A percentile compares a stretch with the other conserved stretches of the same genome.
Evolutionary conservation across 768 basidiomycete genomes (phyloP).

Genomic region (Coprinellus micaceus): DNA sequence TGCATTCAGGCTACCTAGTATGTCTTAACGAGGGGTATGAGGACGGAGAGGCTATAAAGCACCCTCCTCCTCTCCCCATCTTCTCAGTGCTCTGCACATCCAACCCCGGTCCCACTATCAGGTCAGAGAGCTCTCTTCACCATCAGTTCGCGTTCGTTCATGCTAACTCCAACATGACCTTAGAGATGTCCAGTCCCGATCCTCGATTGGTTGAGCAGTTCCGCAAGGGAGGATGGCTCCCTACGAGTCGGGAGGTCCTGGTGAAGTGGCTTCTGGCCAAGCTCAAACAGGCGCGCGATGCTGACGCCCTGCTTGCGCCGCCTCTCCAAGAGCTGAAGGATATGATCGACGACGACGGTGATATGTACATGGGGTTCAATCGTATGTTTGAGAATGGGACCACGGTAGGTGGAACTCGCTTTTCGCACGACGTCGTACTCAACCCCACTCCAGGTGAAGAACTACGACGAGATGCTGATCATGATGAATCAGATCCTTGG

Average conservation of each 20-base stretch:
- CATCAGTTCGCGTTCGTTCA: too few relatives aligned
- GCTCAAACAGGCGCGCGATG: not conserved
- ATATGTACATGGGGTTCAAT: conserved; percentile 29
- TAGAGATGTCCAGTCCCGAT: not conserved
- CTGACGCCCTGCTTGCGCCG: not conserved
- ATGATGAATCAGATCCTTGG: conserved; percentile 1
- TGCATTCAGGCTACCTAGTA: too few relatives aligned
- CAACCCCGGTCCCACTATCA: too few relatives aligned
- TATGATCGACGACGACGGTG: conserved; percentile 24
- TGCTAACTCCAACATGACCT: too few relatives aligned
- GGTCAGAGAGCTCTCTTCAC: too few relatives aligned
- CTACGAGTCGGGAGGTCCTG: not conserved
- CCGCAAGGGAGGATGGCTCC: not conserved
- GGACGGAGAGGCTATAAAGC: too few relatives aligned
- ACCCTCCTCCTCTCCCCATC: too few relatives aligned
- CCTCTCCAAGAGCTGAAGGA: conserved; percentile 25
- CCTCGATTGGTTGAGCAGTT: not conserved
- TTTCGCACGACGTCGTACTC: too few relatives aligned
- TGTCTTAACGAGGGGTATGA: too few relatives aligned
- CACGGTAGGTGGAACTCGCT: not conserved
- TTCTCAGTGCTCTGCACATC: too few relatives aligned
- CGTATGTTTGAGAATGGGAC: conserved; percentile 27
- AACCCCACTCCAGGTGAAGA: not conserved
- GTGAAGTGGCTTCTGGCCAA: not conserved
- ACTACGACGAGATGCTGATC: conserved; percentile 6